Conservation (phyloP, 2,329 filamentous ascomycete species). For the Alternaria arbusti region DNA sequence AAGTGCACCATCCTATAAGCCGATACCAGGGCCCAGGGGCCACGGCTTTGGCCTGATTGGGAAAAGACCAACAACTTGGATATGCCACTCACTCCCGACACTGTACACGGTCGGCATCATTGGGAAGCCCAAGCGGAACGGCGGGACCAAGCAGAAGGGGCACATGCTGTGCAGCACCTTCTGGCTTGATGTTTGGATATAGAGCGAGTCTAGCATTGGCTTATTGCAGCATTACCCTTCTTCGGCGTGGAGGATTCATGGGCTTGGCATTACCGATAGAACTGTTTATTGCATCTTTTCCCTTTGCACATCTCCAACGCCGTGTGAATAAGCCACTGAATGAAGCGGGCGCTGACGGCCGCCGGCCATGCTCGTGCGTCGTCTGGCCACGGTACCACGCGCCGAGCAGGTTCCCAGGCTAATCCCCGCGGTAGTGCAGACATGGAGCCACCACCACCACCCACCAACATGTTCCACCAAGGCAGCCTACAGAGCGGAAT, state of each 20-base stretch:
- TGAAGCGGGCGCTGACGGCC: neutral
- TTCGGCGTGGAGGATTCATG: constrained; percentile 37
- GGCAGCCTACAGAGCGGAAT: constrained; percentile 85
- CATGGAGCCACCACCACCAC: constrained; percentile 13
- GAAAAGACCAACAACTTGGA: constrained; percentile 29
- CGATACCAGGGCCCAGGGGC: neutral
- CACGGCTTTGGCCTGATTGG: constrained; percentile 28
- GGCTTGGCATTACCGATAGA: constrained; percentile 41
- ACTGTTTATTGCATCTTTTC: constrained; percentile 30
- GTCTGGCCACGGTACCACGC: constrained; percentile 14
- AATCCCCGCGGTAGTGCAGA: constrained; percentile 17
- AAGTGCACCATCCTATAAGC: constrained; percentile 40
- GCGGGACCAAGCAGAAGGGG: constrained; percentile 1
- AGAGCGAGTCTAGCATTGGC: constrained; percentile 23
- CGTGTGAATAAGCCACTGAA: neutral
- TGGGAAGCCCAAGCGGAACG: neutral
- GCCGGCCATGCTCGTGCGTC: neutral
- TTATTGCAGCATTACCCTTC: constrained; percentile 33
- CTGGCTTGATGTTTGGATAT: constrained; percentile 24
- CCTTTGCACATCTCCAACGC: neutral
- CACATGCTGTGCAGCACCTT: constrained; percentile 28
- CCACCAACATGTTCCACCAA: constrained; percentile 74
- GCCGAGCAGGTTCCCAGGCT: constrained; percentile 13
- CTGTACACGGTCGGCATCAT: constrained; percentile 7
- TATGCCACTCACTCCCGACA: constrained; percentile 17